phyloP scores from a whole-genome alignment of 2,329 filamentous ascomycete genomes.

The Bipolaris oryzae region DNA sequence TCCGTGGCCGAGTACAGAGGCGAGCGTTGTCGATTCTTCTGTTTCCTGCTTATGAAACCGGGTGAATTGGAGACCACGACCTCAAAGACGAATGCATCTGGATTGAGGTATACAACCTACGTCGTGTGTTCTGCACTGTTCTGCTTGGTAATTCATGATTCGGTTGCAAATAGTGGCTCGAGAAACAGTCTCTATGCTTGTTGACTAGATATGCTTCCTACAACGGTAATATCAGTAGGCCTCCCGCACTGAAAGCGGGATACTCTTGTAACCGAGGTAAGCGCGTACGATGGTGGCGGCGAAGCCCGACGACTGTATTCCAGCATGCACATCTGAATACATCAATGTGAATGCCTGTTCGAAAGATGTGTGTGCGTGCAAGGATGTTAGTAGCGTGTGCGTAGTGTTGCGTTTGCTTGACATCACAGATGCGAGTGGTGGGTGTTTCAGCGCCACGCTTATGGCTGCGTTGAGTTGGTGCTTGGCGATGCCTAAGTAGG shows the following conservation, averaged over 20 bases:
- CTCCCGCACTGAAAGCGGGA: neutral
- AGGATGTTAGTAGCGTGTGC: neutral
- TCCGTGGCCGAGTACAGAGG: neutral
- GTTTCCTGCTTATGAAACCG: neutral
- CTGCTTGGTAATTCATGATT: constrained; percentile 6
- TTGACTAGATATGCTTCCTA: neutral
- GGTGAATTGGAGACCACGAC: neutral
- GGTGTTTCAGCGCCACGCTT: neutral
- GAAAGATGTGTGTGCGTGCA: neutral
- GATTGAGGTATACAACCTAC: neutral
- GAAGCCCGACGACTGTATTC: neutral
- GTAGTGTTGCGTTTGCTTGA: neutral
- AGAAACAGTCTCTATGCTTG: neutral
- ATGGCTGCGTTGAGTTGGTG: neutral
- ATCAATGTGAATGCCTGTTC: neutral
- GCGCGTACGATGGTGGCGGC: neutral
- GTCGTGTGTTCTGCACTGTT: neutral
- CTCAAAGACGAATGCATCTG: neutral
- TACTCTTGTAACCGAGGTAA: neutral
- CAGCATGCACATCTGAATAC: neutral
- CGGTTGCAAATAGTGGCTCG: neutral
- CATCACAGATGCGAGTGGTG: neutral
- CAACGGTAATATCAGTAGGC: neutral
- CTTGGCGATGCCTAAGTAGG: neutral
- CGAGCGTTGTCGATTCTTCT: neutral